phyloP scores from a whole-genome alignment of 2,329 filamentous ascomycete species.

The Ustilaginoidea virens region DNA sequence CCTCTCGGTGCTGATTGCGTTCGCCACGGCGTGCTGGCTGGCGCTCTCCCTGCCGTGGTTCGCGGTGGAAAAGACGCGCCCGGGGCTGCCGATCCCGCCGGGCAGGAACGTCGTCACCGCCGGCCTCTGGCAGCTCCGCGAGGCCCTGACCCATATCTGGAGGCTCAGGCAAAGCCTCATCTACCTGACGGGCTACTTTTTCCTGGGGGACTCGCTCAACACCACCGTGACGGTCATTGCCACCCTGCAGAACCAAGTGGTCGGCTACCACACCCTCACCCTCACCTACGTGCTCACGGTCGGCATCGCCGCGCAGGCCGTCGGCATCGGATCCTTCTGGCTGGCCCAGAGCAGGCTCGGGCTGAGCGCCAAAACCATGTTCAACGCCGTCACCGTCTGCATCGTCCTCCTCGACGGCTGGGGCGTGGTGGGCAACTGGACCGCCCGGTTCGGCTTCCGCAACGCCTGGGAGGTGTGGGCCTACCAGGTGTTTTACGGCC shows the following conservation, averaged over 20 bases:
- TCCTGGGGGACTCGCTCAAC: slow-evolving; percentile 55
- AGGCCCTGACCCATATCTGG: slow-evolving; percentile 45
- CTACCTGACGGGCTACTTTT: slow-evolving; percentile 52
- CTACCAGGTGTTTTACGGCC: slow-evolving; percentile 41
- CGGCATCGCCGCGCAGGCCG: slow-evolving; percentile 45
- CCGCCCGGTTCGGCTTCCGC: slow-evolving; percentile 26
- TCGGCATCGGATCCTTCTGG: slow-evolving; percentile 49
- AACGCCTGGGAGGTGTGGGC: slow-evolving; percentile 30
- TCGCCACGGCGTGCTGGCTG: slow-evolving; percentile 48
- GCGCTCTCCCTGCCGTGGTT: slow-evolving; percentile 53
- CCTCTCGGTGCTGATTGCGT: slow-evolving; percentile 47
- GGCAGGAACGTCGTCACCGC: slow-evolving; percentile 35
- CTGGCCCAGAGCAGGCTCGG: slow-evolving; percentile 41
- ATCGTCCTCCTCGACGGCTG: slow-evolving; percentile 43
- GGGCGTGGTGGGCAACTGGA: slow-evolving; percentile 33
- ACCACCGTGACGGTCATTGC: slow-evolving; percentile 54
- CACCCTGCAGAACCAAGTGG: slow-evolving; percentile 49
- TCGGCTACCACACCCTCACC: slow-evolving; percentile 48
- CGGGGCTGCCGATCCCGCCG: slow-evolving; percentile 30
- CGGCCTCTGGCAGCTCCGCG: slow-evolving; percentile 45
- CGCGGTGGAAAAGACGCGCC: slow-evolving; percentile 44
- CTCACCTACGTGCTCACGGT: slow-evolving; percentile 52
- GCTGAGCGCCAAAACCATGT: slow-evolving; percentile 52
- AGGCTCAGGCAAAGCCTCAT: slow-evolving; percentile 48
- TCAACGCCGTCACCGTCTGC: slow-evolving; percentile 44